Conservation (phyloP, 192 early-diverging fungal genomes). For the Coemansia sp. region DNA sequence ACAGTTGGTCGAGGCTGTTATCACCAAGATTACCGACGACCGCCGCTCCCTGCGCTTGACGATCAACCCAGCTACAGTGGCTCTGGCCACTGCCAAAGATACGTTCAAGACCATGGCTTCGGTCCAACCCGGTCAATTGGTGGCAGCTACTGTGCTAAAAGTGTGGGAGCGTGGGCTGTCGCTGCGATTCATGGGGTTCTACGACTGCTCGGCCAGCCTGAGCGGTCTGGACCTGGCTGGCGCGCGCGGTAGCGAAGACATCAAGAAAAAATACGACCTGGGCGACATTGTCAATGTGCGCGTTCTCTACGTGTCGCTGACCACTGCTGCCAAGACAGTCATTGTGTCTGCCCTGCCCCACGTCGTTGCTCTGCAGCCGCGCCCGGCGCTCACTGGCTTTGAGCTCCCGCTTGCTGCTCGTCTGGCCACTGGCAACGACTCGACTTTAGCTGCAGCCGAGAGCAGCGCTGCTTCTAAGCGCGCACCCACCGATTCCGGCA, state of each 20-base stretch:
- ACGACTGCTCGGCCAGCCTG: slow-evolving; percentile 61
- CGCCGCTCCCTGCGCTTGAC: slow-evolving; percentile 66
- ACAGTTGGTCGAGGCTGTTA: slow-evolving; percentile 66
- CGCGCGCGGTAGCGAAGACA: slow-evolving; percentile 48
- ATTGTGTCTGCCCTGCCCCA: slow-evolving; percentile 59
- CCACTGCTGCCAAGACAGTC: slow-evolving; percentile 61
- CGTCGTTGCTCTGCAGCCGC: slow-evolving; percentile 52
- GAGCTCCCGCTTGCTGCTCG: slow-evolving; percentile 33
- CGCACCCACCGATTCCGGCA: slow-evolving; percentile 23
- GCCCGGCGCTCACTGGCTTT: slow-evolving; percentile 37
- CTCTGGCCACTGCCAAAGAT: slow-evolving; percentile 53
- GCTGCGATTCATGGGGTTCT: slow-evolving; percentile 78
- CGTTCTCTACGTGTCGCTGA: slow-evolving; percentile 72
- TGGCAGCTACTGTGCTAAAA: slow-evolving; percentile 64
- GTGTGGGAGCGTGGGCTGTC: slow-evolving; percentile 64
- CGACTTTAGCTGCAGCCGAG: slow-evolving; percentile 4
- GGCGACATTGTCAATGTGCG: slow-evolving; percentile 65
- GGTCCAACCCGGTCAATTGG: slow-evolving; percentile 73
- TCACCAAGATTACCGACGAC: slow-evolving; percentile 61
- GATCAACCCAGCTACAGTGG: slow-evolving; percentile 58
- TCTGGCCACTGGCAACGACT: slow-evolving; percentile 7
- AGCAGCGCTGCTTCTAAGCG: slow-evolving; percentile 3
- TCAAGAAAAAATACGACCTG: slow-evolving; percentile 57
- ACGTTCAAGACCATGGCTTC: slow-evolving; percentile 69
- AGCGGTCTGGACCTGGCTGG: slow-evolving; percentile 58